These are phyloP conservation scores for Peronospora tabacina DNA, from an alignment of 352 stramenopile genomes.

Conservation along the genomic window DNA sequence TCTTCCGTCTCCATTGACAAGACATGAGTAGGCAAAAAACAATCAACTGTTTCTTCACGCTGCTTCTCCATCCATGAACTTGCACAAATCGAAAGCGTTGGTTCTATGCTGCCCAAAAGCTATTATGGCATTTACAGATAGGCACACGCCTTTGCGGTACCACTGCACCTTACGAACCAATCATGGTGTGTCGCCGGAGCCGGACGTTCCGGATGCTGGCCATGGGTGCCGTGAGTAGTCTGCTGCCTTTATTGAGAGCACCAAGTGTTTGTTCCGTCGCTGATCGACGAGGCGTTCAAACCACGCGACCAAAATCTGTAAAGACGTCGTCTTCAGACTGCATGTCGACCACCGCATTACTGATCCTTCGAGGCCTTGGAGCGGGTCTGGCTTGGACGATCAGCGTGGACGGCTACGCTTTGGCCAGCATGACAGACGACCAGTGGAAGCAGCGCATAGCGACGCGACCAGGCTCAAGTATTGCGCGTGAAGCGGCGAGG, in stretches of 20 bases:
- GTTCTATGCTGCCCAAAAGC: too few species aligned
- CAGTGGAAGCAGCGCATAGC: conserved; percentile 37
- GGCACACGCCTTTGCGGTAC: conserved; percentile 9
- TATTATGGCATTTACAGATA: conserved; percentile 4
- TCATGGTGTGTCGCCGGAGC: conserved; percentile 6
- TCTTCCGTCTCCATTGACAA: conserved; percentile 5
- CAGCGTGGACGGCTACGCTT: conserved; percentile 55
- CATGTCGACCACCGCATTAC: conserved; percentile 50
- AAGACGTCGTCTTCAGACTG: conserved; percentile 51
- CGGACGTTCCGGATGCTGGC: conserved; percentile 3
- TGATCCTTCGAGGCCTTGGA: conserved; percentile 53
- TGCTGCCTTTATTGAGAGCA: conserved; percentile 21
- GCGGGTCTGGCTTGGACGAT: conserved; percentile 69
- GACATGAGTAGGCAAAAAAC: conserved; percentile 7
- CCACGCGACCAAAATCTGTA: conserved; percentile 7
- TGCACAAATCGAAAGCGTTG: too few species aligned
- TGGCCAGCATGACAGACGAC: conserved; percentile 31
- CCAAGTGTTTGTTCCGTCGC: conserved; percentile 6
- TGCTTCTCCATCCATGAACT: too few species aligned
- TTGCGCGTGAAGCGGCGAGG: conserved; percentile 27
- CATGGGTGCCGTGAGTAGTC: conserved; percentile 5
- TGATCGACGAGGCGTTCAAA: conserved; percentile 11
- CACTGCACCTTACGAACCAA: neutral
- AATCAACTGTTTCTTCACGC: neutral
- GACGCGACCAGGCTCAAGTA: conserved; percentile 16